Base-by-base conservation (phyloP, 2,329 filamentous ascomycete genomes). In the Fusarium sulawesiense region DNA sequence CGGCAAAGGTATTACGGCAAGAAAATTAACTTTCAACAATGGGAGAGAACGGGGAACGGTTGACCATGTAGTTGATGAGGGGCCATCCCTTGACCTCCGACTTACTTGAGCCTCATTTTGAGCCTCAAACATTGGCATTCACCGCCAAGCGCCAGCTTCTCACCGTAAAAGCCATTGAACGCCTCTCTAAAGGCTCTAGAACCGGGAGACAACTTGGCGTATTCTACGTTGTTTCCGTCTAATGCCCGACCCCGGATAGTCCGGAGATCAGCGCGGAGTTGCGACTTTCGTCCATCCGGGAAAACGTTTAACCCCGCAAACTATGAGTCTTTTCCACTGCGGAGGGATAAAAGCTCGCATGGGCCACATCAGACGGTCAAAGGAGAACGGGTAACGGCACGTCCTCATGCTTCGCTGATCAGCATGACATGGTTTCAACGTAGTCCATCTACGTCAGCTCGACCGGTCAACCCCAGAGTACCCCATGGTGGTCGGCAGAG, bases 331-430 rank as follows among this genome's bases (percentile, higher is more conserved):
- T 57, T 64, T 64, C 44, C 41, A 56, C 18, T 6, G 18, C 9
- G 32, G 44, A 64, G 44, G 59, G 61, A 64, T 64, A 64, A 64
- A 64, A 57, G 61, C 44, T 64, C 47, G 3, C n/a, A 32, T 32
- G 29, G 34, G 21, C 59, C 44, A 57, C 59, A 27, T 64, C 44
- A 64, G 56, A 49, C 23, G 44, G n/a, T 23, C 37, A 57, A 25
- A 7, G 37, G 40, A 42, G 48, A 53, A 57, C 61, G 61, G 61
- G 18, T 64, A 64, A 12, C 61, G 61, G 61, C 61, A 64, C 61
- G 21, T 42, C 37, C 21, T 56, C 45, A 23, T 20, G 10, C 32
- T 41, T 40, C 23, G 23, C 8, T 62, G 37, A 41, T 47, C 61
- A 23, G 29, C 21, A 18, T 21, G 13, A 10, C 23, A 37, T 21